Percentiles rank a stretch among this genome's conserved stretches.
These are phyloP conservation scores for Emergomyces orientalis DNA, from an alignment of 2,329 filamentous ascomycete genomes.

Conservation along the genomic window DNA sequence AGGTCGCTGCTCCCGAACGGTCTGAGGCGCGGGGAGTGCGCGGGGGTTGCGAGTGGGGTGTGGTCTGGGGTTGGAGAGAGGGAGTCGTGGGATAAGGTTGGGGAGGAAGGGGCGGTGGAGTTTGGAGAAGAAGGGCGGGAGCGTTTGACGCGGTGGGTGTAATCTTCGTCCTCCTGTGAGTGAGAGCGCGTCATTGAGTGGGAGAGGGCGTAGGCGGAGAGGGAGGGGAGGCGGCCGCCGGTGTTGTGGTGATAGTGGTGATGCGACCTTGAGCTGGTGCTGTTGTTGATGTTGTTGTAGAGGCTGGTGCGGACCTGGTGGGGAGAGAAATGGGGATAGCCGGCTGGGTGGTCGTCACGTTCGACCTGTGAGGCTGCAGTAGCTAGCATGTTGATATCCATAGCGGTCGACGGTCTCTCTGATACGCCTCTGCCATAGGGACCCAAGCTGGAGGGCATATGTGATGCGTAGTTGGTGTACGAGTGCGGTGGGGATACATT, in stretches of 20 bases:
- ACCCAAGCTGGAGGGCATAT: slow-evolving; percentile 49
- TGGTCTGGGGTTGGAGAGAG: slow-evolving; percentile 92
- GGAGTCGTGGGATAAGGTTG: slow-evolving; percentile 93
- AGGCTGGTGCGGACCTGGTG: slow-evolving; percentile 19
- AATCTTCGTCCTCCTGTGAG: slow-evolving; percentile 54
- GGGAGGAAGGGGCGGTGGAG: slow-evolving; percentile 90
- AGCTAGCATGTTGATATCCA: slow-evolving; percentile 61
- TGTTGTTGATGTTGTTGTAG: no score
- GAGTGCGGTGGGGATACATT: slow-evolving; percentile 93
- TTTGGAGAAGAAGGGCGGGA: slow-evolving; percentile 90
- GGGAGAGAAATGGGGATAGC: slow-evolving; percentile 28
- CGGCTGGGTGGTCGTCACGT: slow-evolving; percentile 45
- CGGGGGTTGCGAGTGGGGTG: slow-evolving; percentile 94
- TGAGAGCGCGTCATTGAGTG: slow-evolving; percentile 80
- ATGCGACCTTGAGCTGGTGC: slow-evolving; percentile 18
- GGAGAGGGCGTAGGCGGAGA: slow-evolving; percentile 63
- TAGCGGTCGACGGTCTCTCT: slow-evolving; percentile 41
- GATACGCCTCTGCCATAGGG: slow-evolving; percentile 43
- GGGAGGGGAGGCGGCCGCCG: slow-evolving; percentile 59
- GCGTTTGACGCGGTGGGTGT: slow-evolving; percentile 77
- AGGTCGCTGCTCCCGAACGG: slow-evolving; percentile 62
- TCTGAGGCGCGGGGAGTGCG: slow-evolving; percentile 83
- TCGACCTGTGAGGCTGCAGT: slow-evolving; percentile 59
- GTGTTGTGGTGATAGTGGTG: slow-evolving; percentile 25
- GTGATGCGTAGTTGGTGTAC: slow-evolving; percentile 55